These are phyloP conservation scores for Fomitopsis pinicola DNA, from an alignment of 1,284 basidiomycete genomes.

Conservation along the genomic window DNA sequence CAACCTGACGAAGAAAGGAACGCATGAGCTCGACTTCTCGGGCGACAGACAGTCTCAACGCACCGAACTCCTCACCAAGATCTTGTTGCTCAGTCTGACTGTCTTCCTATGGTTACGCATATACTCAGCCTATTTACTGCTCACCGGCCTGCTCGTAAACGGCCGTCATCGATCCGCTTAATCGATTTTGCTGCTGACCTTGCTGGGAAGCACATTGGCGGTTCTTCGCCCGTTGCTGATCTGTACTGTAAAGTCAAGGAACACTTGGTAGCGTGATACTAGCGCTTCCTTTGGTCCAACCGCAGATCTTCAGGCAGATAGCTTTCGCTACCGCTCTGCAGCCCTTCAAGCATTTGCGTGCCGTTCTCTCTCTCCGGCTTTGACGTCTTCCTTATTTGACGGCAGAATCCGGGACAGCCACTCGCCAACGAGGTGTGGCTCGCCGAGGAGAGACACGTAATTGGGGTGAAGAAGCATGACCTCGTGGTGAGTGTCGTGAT, in stretches of 20 bases:
- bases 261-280: conserved; percentile 43
- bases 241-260: conserved; percentile 35
- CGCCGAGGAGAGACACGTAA: conserved; percentile 17
- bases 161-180: conserved; percentile 53
- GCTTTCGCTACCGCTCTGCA: conserved; percentile 28
- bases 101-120: conserved; percentile 44
- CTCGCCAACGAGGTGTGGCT: conserved; percentile 29
- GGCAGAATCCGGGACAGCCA: conserved; percentile 19
- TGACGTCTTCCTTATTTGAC: conserved; percentile 40
- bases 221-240: conserved; percentile 57
- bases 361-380: conserved; percentile 50
- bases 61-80: conserved; percentile 19
- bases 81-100: conserved; percentile 24
- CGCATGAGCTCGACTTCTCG: conserved; percentile 22
- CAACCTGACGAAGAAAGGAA: conserved; percentile 14
- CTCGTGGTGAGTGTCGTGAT: conserved; percentile 36
- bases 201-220: conserved; percentile 55
- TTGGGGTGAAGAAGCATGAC: conserved; percentile 35
- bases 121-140: conserved; percentile 42
- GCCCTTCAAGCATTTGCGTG: conserved; percentile 38
- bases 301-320: conserved; percentile 17
- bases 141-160: conserved; percentile 41
- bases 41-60: conserved; percentile 20
- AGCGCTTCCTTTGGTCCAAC: neutral
- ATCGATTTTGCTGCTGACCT: conserved; percentile 50